Evolutionary conservation across 306 rosid genomes (phyloP), one percentile per base, ranked within the genome.

Genomic region (Sophora flavescens): DNA sequence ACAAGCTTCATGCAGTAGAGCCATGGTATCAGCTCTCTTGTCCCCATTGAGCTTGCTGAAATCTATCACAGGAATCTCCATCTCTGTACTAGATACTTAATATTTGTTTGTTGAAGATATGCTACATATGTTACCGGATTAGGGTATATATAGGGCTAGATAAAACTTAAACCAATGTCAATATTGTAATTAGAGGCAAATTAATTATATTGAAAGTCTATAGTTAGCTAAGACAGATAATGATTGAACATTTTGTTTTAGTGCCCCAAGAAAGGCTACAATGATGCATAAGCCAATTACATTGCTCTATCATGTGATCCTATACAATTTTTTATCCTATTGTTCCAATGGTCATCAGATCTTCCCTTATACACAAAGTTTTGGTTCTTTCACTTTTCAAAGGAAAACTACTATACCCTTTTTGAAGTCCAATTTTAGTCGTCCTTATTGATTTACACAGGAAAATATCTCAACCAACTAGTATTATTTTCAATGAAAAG

Each of bases 1-100:
- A 17, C 91, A 86, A 36, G 92, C 88, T 64, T 90, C 83, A 68
- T 90, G 87, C 54, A 90, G 68, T 30, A 86, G 72, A 3, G 72
- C 86, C 84, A 86, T 78, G 22, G 87, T 81, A 48, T 83, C 79
- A 67, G 70, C 73, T 80, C 84, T 86, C 44, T 68, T 81, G 61
- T 83, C 87, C 6, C 87, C 91, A 45, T 56, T 70, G 79, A 90
- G 83, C 66, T 83, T 75, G 54, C 70, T 50, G 50, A 90, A 88
- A 81, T 88, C 93, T 72, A 88, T 85, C 74, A 80, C 70, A 6
- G 88, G 95, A 50, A 90, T 81, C 85, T 86, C 86, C 93, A 76
- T 76, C 8, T 75, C 30, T 65, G 18, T 12, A 50, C 70, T 35
- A 62, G 51, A 62, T 63, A 44, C 59, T 51, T 30, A 59, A 42